Base-by-base conservation (phyloP, 2,329 filamentous ascomycete genomes). In the Colletotrichum paranaense region DNA sequence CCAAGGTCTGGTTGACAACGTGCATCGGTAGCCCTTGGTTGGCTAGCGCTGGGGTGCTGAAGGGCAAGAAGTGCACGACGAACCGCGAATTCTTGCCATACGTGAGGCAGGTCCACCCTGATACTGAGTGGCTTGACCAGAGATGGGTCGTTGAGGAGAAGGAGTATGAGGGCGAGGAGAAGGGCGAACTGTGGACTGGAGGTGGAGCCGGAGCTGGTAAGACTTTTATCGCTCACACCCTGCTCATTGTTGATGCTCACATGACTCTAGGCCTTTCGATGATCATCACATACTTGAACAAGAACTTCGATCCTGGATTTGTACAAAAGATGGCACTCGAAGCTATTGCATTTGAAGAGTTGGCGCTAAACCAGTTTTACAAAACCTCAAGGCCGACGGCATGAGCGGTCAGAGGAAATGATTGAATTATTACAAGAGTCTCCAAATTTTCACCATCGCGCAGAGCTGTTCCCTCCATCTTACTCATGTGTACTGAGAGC, bases 11-110 rank as follows among this genome's bases (percentile, higher is more conserved):
- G 67, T 53, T 84, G 75, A 82, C 82, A 2, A 84, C 82, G 3
- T 85, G 83, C 73, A 79, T 79, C 19, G 83, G 83, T 2, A 78
- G 76, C 1, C 76, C 84, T 75, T 85, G 84, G 84, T 73, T 85
- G 19, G 84, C 83, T 1, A 77, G 74, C 65, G 73, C 79, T 8
- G 83, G 83, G 0, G 76, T 81, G 26, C 67, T 85, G 69, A 77
- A 82, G 12, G 83, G 82, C 3, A 81, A 78, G 77, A 83, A 80
- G 73, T 80, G 78, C 11, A 85, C 83, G 3, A 84, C 82, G 26
- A 85, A 85, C 64, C 75, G 82, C 9, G 71, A 76, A 52, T 75
- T 80, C 58, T 56, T 84, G 42, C 62, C 63, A 0, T 26, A 74
- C 2, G 82, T 80, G 28, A 78, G 74, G 72, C 16, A 78, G 74